Percentiles rank a stretch among this genome's conserved stretches.
phyloP scores from a whole-genome alignment of 78 protist species.

The Monocercomonoides exilis region DNA sequence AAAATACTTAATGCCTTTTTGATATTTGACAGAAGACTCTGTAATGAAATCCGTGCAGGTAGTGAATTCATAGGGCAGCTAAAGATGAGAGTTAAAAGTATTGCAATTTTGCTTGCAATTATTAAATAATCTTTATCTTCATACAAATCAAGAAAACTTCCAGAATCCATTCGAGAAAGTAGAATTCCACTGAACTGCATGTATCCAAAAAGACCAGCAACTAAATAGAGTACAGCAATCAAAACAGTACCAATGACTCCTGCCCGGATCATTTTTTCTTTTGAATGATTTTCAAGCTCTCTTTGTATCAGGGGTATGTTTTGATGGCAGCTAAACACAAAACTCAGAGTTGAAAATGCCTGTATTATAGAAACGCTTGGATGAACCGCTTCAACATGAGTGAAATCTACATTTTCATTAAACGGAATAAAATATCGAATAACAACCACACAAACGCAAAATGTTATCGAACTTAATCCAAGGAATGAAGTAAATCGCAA shows the following conservation, averaged over 20 bases:
- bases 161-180: neutral
- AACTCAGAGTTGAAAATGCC: neutral
- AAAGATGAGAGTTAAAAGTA: neutral
- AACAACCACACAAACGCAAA: no score
- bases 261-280: neutral
- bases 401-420: no score
- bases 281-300: neutral
- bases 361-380: neutral
- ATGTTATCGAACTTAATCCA: neutral
- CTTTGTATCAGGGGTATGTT: neutral
- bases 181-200: neutral
- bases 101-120: neutral
- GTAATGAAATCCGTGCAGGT: neutral
- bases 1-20: no score
- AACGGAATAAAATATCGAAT: no score
- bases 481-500: neutral
- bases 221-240: neutral
- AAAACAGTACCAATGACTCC: neutral
- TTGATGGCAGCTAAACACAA: slow-evolving; percentile 4
- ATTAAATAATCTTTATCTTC: neutral
- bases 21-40: no score
- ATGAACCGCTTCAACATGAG: slow-evolving; percentile 1
- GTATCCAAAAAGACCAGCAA: slow-evolving; percentile 2
- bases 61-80: slow-evolving; percentile 5
- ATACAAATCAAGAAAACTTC: neutral